These are phyloP conservation scores for Cenchrus americanus DNA, from an alignment of 176 grass and related monocot species.

Conservation along the genomic window DNA sequence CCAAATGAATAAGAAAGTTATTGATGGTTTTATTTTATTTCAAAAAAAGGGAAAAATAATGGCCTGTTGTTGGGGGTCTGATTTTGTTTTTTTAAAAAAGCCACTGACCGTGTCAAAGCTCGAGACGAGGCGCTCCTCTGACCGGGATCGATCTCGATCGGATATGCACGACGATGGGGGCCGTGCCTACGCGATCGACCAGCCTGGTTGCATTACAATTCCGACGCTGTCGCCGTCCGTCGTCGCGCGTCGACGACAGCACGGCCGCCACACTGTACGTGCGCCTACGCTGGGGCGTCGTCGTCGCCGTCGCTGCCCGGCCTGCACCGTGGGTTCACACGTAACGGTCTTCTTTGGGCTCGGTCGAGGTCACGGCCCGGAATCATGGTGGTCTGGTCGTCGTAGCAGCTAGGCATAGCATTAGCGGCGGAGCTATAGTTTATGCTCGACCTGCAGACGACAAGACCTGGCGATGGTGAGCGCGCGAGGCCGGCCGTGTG, in stretches of 20 bases:
- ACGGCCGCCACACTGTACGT: background rate
- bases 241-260: background rate
- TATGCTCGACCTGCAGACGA: background rate
- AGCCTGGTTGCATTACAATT: background rate
- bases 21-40: too few species aligned
- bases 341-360: background rate
- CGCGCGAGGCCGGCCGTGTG: background rate
- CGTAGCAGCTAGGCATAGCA: background rate
- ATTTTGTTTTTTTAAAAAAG: too few species aligned
- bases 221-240: background rate
- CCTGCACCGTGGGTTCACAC: slow-evolving; percentile 14
- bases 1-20: background rate
- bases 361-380: background rate
- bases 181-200: background rate
- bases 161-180: background rate
- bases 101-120: slow-evolving; percentile 4
- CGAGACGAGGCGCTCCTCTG: background rate
- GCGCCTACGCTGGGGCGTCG: background rate
- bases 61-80: too few species aligned
- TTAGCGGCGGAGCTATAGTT: too few species aligned
- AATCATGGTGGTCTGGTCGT: background rate
- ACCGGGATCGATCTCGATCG: too few species aligned
- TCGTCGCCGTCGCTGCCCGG: background rate
- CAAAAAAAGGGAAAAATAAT: too few species aligned
- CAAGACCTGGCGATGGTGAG: background rate